These are phyloP conservation scores for Hawksworthiomyces lignivorus DNA, from an alignment of 2,329 filamentous ascomycete genomes.

Conservation along the genomic window DNA sequence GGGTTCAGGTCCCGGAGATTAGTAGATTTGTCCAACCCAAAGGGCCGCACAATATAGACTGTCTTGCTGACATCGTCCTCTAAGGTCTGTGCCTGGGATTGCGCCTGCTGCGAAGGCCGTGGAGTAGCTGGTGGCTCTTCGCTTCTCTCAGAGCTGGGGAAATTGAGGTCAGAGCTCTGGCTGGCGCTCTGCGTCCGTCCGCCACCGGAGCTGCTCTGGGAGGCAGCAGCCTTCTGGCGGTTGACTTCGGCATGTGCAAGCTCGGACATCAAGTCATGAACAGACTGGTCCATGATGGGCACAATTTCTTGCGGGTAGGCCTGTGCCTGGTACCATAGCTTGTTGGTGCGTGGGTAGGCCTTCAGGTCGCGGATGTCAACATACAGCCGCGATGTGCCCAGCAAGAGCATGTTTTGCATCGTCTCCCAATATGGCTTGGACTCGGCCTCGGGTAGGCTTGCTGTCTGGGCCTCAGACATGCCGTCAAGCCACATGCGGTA, in stretches of 20 bases:
- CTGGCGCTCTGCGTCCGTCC: conserved; percentile 7
- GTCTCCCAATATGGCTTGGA: conserved; percentile 78
- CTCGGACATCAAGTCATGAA: conserved; percentile 91
- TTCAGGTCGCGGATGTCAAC: conserved; percentile 85
- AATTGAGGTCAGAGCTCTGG: conserved; percentile 66
- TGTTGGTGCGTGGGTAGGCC: conserved; percentile 83
- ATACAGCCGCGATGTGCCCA: conserved; percentile 79
- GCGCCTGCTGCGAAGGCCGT: conserved; percentile 35
- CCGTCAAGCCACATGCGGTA: conserved; percentile 90
- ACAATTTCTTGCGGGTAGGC: conserved; percentile 95
- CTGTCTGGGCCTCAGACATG: conserved; percentile 67
- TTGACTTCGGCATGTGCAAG: conserved; percentile 74
- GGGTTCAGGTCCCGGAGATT: conserved; percentile 95
- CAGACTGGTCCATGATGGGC: conserved; percentile 87
- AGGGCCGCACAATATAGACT: conserved; percentile 80
- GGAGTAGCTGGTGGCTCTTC: conserved; percentile 40
- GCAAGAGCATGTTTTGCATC: conserved; percentile 81
- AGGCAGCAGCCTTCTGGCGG: conserved; percentile 43
- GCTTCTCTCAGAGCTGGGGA: conserved; percentile 70
- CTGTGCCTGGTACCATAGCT: conserved; percentile 92
- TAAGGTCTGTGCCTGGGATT: conserved; percentile 36
- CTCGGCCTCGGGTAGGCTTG: conserved; percentile 61
- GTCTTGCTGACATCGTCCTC: conserved; percentile 75
- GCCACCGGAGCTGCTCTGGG: conserved; percentile 22
- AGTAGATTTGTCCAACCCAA: conserved; percentile 75